phyloP scores from a whole-genome alignment of 345 rosid genomes.

The Microcos paniculata region DNA sequence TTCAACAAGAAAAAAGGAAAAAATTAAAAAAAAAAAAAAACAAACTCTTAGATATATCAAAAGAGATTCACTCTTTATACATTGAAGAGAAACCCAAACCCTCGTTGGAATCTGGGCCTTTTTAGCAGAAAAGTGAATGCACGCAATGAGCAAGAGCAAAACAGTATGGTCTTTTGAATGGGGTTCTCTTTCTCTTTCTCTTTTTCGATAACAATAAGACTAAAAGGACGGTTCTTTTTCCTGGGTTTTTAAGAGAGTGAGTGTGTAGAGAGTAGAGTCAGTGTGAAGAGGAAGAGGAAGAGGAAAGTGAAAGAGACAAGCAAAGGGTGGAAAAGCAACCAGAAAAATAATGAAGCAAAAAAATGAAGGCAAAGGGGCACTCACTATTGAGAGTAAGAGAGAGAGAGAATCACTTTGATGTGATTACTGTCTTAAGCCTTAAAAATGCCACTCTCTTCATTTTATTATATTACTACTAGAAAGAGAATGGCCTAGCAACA shows the following conservation, averaged over 20 bases:
- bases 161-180: not conserved
- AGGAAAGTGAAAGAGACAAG: conserved; percentile 14
- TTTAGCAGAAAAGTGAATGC: conserved; percentile 8
- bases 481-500: not conserved
- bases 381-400: not conserved
- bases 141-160: not conserved
- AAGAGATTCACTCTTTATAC: conserved; percentile 24
- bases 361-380: conserved; percentile 8
- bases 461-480: too few relatives aligned
- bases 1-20: not conserved
- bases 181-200: not conserved
- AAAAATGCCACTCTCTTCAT: not conserved
- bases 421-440: not conserved
- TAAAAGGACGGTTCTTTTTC: not conserved
- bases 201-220: not conserved
- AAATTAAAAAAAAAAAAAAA: conserved; percentile 13
- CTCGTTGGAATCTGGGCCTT: conserved; percentile 24
- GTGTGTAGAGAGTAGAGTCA: not conserved
- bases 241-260: not conserved
- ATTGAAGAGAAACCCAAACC: conserved; percentile 14
- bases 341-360: not conserved
- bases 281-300: not conserved
- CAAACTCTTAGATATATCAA: conserved; percentile 8
- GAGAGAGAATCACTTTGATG: not conserved
- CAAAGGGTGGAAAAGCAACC: conserved; percentile 9